Evolutionary conservation across 495 filamentous ascomycete genomes (phyloP), one percentile per base, ranked within the genome.

Genomic region (Penicillium angulare): DNA sequence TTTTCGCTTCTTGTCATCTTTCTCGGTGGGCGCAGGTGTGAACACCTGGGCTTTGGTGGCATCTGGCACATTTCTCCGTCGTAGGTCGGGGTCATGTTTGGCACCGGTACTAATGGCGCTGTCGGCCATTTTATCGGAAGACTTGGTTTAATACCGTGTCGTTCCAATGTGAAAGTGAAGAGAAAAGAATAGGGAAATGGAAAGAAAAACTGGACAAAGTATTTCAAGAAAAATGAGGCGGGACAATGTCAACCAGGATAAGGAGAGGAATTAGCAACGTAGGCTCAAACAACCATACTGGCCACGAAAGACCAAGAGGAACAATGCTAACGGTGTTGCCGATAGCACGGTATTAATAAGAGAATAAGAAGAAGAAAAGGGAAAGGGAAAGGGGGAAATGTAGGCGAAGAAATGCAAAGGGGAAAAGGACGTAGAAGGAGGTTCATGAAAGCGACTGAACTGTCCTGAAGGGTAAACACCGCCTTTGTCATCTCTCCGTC

Each of bases 41-140:
- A 57, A 57, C 50, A 66, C 49, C 57, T 74, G 71, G 23, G 58
- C 38, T 40, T 64, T 67, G 40, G 74, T 75, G 16, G 75, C 43
- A 36, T 76, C 76, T 17, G 82, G 76, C 18, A 90, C 80, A 74
- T 88, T 89, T 73, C 92, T 84, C 65, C 86, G 83, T 56, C 89
- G 79, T 50, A 86, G 71, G 60, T 89, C 85, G 47, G 89, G 69
- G 43, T 83, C 79, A 22, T 72, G 65, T 29, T 87, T 81, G 49
- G 81, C 76, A 61, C 88, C 90, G 32, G 89, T 88, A 51, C 81
- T 83, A 58, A 80, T 70, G 23, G 64, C 71, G 49, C 59, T 56
- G 47, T 70, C 61, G 26, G 68, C 59, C 68, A 72, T 72, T 20
- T 17, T 59, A 56, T 31, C 43, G 36, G 43, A 22, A 44, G 27